A percentile compares a stretch with the other conserved stretches of the same genome.
Conservation (phyloP, 192 early-diverging fungal species). For the Backusella liffmaniae region DNA sequence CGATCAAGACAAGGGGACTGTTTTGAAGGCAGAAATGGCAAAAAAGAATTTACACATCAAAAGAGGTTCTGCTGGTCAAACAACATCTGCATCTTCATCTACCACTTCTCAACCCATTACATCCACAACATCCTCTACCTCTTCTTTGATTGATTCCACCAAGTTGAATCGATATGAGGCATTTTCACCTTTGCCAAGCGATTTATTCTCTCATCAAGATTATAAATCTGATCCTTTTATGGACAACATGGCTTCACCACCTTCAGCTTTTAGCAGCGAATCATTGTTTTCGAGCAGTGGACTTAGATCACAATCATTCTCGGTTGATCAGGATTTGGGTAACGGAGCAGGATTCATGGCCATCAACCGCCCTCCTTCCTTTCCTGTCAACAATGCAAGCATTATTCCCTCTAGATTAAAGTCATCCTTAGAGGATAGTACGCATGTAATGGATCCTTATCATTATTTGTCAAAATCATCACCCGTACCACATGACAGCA, state of each 20-base stretch:
- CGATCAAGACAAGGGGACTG: constrained; percentile 75
- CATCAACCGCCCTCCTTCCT: background rate
- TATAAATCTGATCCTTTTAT: constrained; percentile 23
- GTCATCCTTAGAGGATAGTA: background rate
- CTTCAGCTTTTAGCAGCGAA: constrained; percentile 40
- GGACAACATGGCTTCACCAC: constrained; percentile 22
- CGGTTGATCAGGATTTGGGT: constrained; percentile 29
- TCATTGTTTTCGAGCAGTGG: constrained; percentile 28
- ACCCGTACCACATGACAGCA: constrained; percentile 18
- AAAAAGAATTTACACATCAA: constrained; percentile 97
- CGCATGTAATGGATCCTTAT: constrained; percentile 9
- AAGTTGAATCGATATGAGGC: constrained; percentile 16
- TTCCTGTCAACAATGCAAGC: background rate
- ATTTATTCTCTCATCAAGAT: constrained; percentile 47
- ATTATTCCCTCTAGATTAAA: background rate
- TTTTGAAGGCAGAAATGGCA: constrained; percentile 98
- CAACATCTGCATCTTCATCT: constrained; percentile 14
- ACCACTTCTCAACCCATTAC: background rate
- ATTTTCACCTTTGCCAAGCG: constrained; percentile 48
- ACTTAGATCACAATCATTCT: constrained; percentile 32
- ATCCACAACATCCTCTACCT: background rate
- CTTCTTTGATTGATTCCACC: background rate
- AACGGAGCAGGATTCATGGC: background rate
- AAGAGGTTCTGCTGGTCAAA: constrained; percentile 52
- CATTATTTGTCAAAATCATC: constrained; percentile 35